phyloP scores from a whole-genome alignment of 306 rosid species.

The Medicago arabica region DNA sequence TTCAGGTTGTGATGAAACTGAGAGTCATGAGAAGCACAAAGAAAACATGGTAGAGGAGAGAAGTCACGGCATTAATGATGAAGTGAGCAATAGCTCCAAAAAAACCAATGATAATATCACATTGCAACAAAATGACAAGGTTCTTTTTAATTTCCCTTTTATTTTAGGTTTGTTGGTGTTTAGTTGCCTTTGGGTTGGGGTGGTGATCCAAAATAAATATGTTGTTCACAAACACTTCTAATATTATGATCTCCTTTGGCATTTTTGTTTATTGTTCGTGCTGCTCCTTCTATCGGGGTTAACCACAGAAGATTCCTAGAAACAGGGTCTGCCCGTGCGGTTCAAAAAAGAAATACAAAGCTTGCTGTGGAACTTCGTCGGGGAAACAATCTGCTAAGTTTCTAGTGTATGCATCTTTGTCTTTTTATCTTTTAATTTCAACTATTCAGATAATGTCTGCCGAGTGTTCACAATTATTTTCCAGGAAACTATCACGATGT shows the following conservation, averaged over 20 bases:
- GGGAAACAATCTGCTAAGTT: constrained; percentile 61
- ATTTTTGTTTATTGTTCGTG: constrained; percentile 22
- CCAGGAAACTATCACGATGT: constrained; percentile 12
- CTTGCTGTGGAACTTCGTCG: constrained; percentile 71
- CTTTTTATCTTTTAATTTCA: constrained; percentile 28
- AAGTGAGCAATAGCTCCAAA: constrained; percentile 36
- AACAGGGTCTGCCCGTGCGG: constrained; percentile 82
- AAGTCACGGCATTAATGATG: constrained; percentile 35
- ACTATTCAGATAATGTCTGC: constrained; percentile 10
- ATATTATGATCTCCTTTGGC: constrained; percentile 28
- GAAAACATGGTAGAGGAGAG: constrained; percentile 44
- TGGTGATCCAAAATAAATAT: constrained; percentile 25
- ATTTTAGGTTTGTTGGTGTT: constrained; percentile 16
- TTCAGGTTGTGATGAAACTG: constrained; percentile 49
- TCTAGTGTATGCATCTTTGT: constrained; percentile 55
- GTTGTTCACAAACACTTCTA: constrained; percentile 6
- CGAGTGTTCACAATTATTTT: background rate
- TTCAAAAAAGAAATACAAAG: constrained; percentile 79
- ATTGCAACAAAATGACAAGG: constrained; percentile 62
- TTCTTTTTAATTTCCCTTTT: constrained; percentile 36
- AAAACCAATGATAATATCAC: constrained; percentile 37
- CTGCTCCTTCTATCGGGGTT: constrained; percentile 32
- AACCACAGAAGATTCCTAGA: constrained; percentile 63
- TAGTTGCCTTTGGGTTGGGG: background rate
- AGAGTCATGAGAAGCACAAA: constrained; percentile 36